phyloP scores from a whole-genome alignment of 495 filamentous ascomycete species.

The Penicillium maclennaniae region DNA sequence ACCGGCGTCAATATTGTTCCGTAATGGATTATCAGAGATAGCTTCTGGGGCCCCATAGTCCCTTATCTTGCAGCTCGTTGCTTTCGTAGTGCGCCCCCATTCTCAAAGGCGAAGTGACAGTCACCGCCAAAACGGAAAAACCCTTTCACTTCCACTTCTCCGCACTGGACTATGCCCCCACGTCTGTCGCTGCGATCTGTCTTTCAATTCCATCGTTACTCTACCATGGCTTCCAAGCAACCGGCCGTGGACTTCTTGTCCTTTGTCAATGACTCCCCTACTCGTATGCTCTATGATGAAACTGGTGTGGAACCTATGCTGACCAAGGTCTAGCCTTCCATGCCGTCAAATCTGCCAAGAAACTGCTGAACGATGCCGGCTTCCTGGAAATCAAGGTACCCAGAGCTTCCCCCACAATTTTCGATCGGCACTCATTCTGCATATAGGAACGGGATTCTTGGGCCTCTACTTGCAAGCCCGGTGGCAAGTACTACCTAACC shows the following conservation, averaged over 20 bases:
- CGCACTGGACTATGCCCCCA: conserved; percentile 14
- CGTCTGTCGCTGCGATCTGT: conserved; percentile 11
- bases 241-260: conserved; percentile 80
- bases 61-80: not conserved
- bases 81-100: not conserved
- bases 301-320: conserved; percentile 11
- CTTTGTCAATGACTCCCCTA: conserved; percentile 93
- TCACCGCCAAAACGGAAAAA: conserved; percentile 19
- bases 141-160: conserved; percentile 5
- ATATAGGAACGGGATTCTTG: conserved; percentile 81
- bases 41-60: not conserved
- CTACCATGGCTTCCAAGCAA: conserved; percentile 56
- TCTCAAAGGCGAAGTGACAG: not conserved
- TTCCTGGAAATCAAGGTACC: conserved; percentile 76
- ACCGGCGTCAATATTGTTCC: not conserved
- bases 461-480: conserved; percentile 72
- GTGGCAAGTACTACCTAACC: conserved; percentile 94
- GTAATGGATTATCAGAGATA: not conserved
- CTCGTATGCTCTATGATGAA: conserved; percentile 58
- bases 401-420: not conserved
- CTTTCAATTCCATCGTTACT: conserved; percentile 20
- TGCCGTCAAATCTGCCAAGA: conserved; percentile 75
- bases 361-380: conserved; percentile 71
- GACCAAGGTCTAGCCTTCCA: conserved; percentile 71
- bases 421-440: not conserved